Evolutionary conservation across 352 stramenopile genomes (phyloP).

Genomic region (Phytopythium montanum): DNA sequence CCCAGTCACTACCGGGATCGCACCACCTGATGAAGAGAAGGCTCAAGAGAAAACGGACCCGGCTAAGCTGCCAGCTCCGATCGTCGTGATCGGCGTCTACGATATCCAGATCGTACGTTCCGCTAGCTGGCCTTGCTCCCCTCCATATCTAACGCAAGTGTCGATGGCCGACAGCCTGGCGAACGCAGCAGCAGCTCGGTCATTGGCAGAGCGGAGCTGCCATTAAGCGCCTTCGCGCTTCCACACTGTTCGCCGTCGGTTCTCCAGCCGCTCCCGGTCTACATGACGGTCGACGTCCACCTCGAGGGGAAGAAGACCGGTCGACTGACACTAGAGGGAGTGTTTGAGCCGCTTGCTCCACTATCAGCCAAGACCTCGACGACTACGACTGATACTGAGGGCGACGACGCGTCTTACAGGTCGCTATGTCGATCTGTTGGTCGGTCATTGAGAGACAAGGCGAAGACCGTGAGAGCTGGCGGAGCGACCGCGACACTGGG

Average conservation of each 20-base stretch:
- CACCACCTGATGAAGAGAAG: not conserved
- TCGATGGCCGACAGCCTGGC: slow-evolving; percentile 24
- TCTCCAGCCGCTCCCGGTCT: slow-evolving; percentile 12
- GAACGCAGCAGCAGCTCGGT: slow-evolving; percentile 29
- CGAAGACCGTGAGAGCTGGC: slow-evolving; percentile 7
- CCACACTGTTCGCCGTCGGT: slow-evolving; percentile 5
- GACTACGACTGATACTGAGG: slow-evolving; percentile 1
- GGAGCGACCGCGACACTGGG: not conserved
- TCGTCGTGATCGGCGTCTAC: slow-evolving; percentile 38
- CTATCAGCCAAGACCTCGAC: not conserved
- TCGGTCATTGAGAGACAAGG: slow-evolving; percentile 7
- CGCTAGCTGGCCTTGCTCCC: not conserved
- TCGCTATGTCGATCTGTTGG: slow-evolving; percentile 12
- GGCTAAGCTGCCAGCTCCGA: slow-evolving; percentile 21
- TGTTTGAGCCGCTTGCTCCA: slow-evolving; percentile 32
- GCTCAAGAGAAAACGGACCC: not conserved
- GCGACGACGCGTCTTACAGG: not conserved
- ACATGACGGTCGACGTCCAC: slow-evolving; percentile 27
- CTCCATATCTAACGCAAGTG: not conserved
- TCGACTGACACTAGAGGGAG: slow-evolving; percentile 24
- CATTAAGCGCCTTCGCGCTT: slow-evolving; percentile 29
- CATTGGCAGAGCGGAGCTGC: slow-evolving; percentile 39
- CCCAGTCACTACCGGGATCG: not conserved
- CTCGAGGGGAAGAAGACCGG: slow-evolving; percentile 31
- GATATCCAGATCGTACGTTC: slow-evolving; percentile 53